Evolutionary conservation across 805 yeast genomes (phyloP).

Genomic region (Vanderwaltozyma tropicalis): DNA sequence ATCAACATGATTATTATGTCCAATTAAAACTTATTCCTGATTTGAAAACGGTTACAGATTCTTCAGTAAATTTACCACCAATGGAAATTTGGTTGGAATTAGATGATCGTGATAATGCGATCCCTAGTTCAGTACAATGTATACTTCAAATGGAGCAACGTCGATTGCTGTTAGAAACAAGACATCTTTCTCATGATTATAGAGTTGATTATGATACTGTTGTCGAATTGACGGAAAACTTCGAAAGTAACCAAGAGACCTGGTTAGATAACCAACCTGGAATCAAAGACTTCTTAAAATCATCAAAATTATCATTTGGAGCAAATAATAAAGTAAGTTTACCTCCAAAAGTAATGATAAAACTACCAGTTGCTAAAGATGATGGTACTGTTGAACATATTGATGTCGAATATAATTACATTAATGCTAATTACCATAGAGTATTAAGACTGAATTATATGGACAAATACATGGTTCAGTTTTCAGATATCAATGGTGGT

Average conservation of each 20-base stretch:
- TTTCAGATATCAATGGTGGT: conserved; percentile 23
- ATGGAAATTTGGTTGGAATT: conserved; percentile 25
- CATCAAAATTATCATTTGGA: conserved; percentile 10
- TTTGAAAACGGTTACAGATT: conserved; percentile 2
- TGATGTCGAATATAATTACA: conserved; percentile 14
- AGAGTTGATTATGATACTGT: conserved; percentile 14
- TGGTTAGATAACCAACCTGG: conserved; percentile 36
- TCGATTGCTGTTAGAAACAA: conserved; percentile 16
- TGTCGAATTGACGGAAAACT: conserved; percentile 8
- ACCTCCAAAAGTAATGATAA: conserved; percentile 6
- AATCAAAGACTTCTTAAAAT: conserved; percentile 30
- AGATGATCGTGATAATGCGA: conserved; percentile 20
- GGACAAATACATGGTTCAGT: conserved; percentile 25
- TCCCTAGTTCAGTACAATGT: conserved; percentile 16
- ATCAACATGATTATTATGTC: conserved; percentile 23
- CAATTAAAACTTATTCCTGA: conserved; percentile 21
- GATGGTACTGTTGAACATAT: conserved; percentile 1
- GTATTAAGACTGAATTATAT: conserved; percentile 18
- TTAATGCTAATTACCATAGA: conserved; percentile 16
- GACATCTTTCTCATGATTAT: conserved; percentile 19
- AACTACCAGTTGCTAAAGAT: conserved; percentile 5
- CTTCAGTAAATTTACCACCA: conserved; percentile 8
- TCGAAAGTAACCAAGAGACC: conserved; percentile 13
- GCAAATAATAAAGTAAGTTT: conserved; percentile 8
- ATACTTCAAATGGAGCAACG: conserved; percentile 14